Percentiles rank a stretch among this genome's conserved stretches.
phyloP scores from a whole-genome alignment of 2,329 filamentous ascomycete genomes.

The Alternaria gaisen region DNA sequence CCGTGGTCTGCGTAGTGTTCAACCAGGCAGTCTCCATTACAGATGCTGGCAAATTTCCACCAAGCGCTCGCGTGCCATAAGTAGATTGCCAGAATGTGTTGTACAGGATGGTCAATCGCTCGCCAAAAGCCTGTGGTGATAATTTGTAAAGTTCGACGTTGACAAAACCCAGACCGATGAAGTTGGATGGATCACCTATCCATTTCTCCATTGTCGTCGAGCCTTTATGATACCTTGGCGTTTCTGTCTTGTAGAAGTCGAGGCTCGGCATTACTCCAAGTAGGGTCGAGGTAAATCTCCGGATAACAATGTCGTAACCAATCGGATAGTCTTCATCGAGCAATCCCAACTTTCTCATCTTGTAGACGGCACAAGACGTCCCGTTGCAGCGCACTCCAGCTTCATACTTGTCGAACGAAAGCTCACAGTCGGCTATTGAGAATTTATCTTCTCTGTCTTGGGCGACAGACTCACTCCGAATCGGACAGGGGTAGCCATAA shows the following conservation, averaged over 20 bases:
- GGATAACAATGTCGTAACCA: slow-evolving; percentile 19
- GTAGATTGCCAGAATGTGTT: slow-evolving; percentile 43
- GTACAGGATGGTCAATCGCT: slow-evolving; percentile 35
- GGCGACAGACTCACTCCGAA: slow-evolving; percentile 29
- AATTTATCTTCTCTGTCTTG: not conserved
- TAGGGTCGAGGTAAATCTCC: slow-evolving; percentile 12
- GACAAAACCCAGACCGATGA: slow-evolving; percentile 26
- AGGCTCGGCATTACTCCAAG: slow-evolving; percentile 24
- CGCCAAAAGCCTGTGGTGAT: slow-evolving; percentile 24
- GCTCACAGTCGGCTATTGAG: slow-evolving; percentile 30
- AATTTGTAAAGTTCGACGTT: slow-evolving; percentile 33
- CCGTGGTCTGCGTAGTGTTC: not conserved
- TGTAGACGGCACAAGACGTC: slow-evolving; percentile 24
- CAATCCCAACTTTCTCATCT: slow-evolving; percentile 33
- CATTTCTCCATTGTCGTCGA: slow-evolving; percentile 36
- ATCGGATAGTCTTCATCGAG: slow-evolving; percentile 25
- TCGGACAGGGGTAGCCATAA: slow-evolving; percentile 27
- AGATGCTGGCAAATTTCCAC: slow-evolving; percentile 32
- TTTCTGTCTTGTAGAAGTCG: slow-evolving; percentile 27
- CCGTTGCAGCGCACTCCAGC: slow-evolving; percentile 30
- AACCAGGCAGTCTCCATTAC: slow-evolving; percentile 22
- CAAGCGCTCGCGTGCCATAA: slow-evolving; percentile 34
- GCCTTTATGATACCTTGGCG: slow-evolving; percentile 15
- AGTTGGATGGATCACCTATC: slow-evolving; percentile 18
- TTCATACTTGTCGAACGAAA: slow-evolving; percentile 32